phyloP scores from a whole-genome alignment of 192 early-diverging fungal species.

The Neocallimastix lanati region DNA sequence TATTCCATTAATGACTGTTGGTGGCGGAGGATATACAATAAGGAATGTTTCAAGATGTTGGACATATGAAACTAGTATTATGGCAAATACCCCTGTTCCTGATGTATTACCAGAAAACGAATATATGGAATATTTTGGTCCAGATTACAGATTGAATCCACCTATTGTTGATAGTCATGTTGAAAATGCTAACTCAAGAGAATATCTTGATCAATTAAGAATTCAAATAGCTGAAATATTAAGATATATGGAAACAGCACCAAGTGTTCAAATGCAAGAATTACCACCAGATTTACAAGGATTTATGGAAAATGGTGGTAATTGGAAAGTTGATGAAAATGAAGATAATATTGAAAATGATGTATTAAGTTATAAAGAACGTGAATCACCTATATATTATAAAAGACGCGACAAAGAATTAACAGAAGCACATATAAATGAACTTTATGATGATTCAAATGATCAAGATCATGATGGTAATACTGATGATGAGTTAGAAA shows the following conservation, averaged over 20 bases:
- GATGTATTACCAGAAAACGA: constrained; percentile 62
- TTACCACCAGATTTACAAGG: constrained; percentile 26
- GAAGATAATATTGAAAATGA: background rate
- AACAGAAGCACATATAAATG: background rate
- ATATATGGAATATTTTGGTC: constrained; percentile 80
- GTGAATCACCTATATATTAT: background rate
- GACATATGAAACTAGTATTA: constrained; percentile 84
- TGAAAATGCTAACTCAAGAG: constrained; percentile 67
- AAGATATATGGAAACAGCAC: constrained; percentile 47
- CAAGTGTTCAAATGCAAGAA: constrained; percentile 74
- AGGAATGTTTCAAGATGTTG: constrained; percentile 84
- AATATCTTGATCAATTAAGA: constrained; percentile 62
- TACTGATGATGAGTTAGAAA: background rate
- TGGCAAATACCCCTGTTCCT: constrained; percentile 51
- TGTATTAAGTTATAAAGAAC: background rate
- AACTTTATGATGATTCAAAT: background rate
- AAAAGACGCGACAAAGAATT: background rate
- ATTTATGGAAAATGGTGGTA: background rate
- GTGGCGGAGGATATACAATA: constrained; percentile 96
- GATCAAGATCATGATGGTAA: background rate
- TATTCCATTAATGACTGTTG: constrained; percentile 77
- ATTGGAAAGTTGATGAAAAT: background rate
- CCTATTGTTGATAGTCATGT: constrained; percentile 51
- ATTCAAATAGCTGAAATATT: constrained; percentile 30
- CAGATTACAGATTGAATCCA: constrained; percentile 70